Evolutionary conservation across 2,329 filamentous ascomycete species (phyloP), one percentile per base, ranked within the genome.

Genomic region (Xylaria polymorpha): DNA sequence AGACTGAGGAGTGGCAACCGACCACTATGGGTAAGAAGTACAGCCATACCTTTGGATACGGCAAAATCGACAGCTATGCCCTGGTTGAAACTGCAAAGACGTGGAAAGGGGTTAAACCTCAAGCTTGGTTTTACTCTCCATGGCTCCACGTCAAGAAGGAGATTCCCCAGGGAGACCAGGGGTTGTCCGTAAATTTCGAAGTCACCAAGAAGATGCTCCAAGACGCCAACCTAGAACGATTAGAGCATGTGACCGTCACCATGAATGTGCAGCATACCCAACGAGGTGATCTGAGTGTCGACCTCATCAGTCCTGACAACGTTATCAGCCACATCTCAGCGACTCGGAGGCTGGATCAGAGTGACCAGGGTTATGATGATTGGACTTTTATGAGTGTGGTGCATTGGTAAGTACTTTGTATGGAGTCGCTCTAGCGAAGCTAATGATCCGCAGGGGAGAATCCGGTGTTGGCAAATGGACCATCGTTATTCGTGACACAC

Each of bases 301-400:
- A 99, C 77, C 84, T 99, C 55, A 88, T 93, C 77, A 97, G 94
- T 75, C 96, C 96, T 0, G 85, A 88, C 39, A 92, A 93, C 10
- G 83, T 98, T 67, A 85, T 94, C 71, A 97, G 94, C 77, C 91
- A 97, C 77, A 88, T 99, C 62, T 92, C 94, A 4, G 92, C 90
- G 14, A 84, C 91, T 1, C 91, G 96, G 72, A 86, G 86, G 68
- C 80, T 88, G 25, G 96, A 99, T 79, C 83, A 86, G 1, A 87
- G 86, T 43, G 78, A 82, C 0, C 81, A 82, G 25, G 96, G 96
- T 9, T 99, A 98, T 79, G 83, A 90, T 44, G 94, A 98, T 81
- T 99, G 96, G 96, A 98, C 95, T 0, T 99, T 99, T 77, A 99
- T 99, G 96, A 97, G 91, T 70, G 96, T 99, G 44, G 94, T 91